Evolutionary conservation across 208 protist genomes (phyloP), one percentile per base, ranked within the genome.

Genomic region (Porcisia hertigi): DNA sequence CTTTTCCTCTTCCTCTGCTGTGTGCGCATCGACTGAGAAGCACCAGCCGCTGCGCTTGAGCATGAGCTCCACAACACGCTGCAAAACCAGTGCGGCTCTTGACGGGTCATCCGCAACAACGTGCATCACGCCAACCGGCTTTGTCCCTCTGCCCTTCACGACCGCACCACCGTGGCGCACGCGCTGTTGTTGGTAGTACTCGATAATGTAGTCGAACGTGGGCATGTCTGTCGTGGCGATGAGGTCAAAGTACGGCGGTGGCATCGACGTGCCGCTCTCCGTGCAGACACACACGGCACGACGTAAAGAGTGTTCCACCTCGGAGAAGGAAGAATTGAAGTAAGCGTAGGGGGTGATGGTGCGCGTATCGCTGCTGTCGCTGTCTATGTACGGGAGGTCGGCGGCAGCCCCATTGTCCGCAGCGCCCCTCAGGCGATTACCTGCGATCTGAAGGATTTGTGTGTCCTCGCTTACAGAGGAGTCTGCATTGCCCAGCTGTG

Each of bases 141-240:
- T 76, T 23, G 77, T 77, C 23, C 77, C 77, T 12, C 77, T 62
- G 34, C 72, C 60, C 54, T 49, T 30, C 34, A n/a, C 55, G 8
- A 69, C 49, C 0, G 54, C 34, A 49, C 64, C 74, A 60, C 64
- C 74, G 69, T 69, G 60, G 36, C 63, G 75, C 45, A 77, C 69
- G 57, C 76, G 84, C 73, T 73, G 76, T 57, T 81, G 77, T 67
- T 87, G 72, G 65, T 96, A 96, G 77, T 92, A 92, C 36, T 90
- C 81, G 8, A 92, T 43, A 39, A 96, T 70, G 60, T 89, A 89
- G 59, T 94, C 88, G 74, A 89, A 94, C 49, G 90, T 85, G n/a
- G 83, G 78, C 58, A 87, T 71, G 80, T 96, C 90, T 0, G 90
- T 85, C 1, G 92, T 89, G 43, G 85, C 84, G 69, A 96, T 86